Percentiles rank a stretch among this genome's conserved stretches.
phyloP scores from a whole-genome alignment of 2,329 filamentous ascomycete genomes.

The Penicillium capsulatum region DNA sequence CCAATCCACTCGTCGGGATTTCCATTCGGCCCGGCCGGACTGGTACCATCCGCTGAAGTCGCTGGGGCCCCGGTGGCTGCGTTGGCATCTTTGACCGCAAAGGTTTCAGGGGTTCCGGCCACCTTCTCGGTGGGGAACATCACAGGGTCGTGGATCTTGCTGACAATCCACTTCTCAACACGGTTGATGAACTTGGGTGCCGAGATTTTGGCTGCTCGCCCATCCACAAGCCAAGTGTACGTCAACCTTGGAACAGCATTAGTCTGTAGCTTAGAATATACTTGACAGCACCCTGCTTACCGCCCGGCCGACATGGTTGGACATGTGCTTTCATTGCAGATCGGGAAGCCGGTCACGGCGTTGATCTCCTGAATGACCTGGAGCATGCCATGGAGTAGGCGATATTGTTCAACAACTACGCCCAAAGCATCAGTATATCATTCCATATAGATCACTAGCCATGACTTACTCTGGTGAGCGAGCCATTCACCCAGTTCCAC shows the following conservation, averaged over 20 bases:
- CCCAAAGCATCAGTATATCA: conserved; percentile 10
- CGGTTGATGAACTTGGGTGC: conserved; percentile 91
- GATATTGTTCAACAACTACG: conserved; percentile 85
- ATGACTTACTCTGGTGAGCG: conserved; percentile 75
- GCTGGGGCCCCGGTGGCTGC: conserved; percentile 34
- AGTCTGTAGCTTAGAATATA: conserved; percentile 7
- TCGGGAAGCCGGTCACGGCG: conserved; percentile 64
- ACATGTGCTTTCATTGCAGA: conserved; percentile 80
- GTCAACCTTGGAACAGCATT: conserved; percentile 62
- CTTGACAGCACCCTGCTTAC: conserved; percentile 54
- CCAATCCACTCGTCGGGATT: conserved; percentile 73
- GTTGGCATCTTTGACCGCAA: conserved; percentile 52
- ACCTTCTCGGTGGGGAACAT: conserved; percentile 87
- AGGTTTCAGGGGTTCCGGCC: conserved; percentile 54
- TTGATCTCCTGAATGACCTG: conserved; percentile 84
- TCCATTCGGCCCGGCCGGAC: conserved; percentile 54
- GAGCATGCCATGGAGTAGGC: conserved; percentile 83
- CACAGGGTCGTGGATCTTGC: conserved; percentile 84
- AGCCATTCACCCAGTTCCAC: conserved; percentile 95
- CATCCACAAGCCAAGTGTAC: conserved; percentile 92
- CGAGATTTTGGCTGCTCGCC: conserved; percentile 84
- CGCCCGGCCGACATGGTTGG: conserved; percentile 90
- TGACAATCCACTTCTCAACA: conserved; percentile 95
- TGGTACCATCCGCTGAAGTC: conserved; percentile 35
- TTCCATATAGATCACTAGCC: neutral